Evolutionary conservation across 1,139 yeast genomes (phyloP).

Genomic region (Geotrichum carabidarum): DNA sequence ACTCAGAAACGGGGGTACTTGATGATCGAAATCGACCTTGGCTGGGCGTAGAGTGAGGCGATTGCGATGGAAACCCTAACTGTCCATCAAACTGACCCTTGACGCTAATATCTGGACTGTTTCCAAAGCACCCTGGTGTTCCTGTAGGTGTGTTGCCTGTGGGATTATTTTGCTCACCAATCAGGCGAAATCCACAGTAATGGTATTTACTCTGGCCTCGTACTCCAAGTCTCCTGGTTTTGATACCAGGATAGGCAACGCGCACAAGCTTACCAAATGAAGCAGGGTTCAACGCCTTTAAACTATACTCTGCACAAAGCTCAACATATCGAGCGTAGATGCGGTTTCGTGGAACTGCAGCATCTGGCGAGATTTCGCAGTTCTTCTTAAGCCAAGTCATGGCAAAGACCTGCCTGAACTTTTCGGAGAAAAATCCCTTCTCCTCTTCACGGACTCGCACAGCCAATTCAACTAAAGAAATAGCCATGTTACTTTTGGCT

Average conservation of each 20-base stretch:
- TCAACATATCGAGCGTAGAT: conserved; percentile 77
- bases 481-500: conserved; percentile 44
- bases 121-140: conserved; percentile 27
- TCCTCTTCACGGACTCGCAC: conserved; percentile 47
- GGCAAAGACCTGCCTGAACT: conserved; percentile 73
- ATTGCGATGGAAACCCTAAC: conserved; percentile 2
- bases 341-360: conserved; percentile 78
- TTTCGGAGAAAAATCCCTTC: conserved; percentile 45
- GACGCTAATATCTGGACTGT: conserved; percentile 24
- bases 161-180: conserved; percentile 43
- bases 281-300: conserved; percentile 79
- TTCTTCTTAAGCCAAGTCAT: conserved; percentile 71
- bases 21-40: conserved; percentile 10
- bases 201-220: conserved; percentile 88
- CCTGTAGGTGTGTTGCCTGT: conserved; percentile 32
- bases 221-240: conserved; percentile 80
- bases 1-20: conserved; percentile 7
- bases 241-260: conserved; percentile 64
- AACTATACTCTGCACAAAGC: conserved; percentile 58
- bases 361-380: conserved; percentile 59
- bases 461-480: conserved; percentile 51
- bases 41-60: conserved; percentile 16
- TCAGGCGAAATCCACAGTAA: conserved; percentile 74
- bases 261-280: conserved; percentile 81
- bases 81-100: not conserved